phyloP scores from a whole-genome alignment of 805 yeast species.

The Cyberlindnera americana region DNA sequence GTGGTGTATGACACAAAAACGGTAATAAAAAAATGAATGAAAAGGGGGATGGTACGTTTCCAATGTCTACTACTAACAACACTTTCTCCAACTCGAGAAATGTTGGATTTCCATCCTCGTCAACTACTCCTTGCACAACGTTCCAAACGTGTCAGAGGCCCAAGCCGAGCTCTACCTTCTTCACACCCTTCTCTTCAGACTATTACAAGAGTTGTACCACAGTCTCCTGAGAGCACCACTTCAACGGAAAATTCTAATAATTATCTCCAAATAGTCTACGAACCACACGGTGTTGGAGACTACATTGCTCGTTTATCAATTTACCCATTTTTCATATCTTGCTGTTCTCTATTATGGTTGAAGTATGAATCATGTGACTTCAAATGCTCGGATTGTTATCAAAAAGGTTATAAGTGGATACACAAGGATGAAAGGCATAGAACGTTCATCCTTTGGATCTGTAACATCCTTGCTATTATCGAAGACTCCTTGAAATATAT shows the following conservation, averaged over 20 bases:
- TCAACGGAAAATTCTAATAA: background rate
- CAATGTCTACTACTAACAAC: background rate
- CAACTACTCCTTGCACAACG: constrained; percentile 5
- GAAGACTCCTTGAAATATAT: background rate
- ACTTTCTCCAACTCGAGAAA: too few relatives aligned
- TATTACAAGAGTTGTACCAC: constrained; percentile 1
- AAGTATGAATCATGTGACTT: background rate
- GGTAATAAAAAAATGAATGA: too few relatives aligned
- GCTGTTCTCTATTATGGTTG: constrained; percentile 4
- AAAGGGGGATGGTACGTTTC: too few relatives aligned
- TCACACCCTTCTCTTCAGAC: background rate
- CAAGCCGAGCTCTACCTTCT: background rate
- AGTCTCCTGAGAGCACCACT: background rate
- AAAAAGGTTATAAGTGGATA: constrained; percentile 1
- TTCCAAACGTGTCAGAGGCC: background rate
- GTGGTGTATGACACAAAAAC: constrained; percentile 1
- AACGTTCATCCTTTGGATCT: too few relatives aligned
- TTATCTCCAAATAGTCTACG: too few relatives aligned
- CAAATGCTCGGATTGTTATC: background rate
- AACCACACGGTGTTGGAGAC: background rate
- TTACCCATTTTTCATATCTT: constrained; percentile 2
- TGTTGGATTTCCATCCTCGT: background rate
- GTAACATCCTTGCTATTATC: background rate
- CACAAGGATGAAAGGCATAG: background rate
- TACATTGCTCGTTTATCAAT: background rate